Base-by-base conservation (phyloP, 441 rosid genomes). In the Syzygium syzygioides region DNA sequence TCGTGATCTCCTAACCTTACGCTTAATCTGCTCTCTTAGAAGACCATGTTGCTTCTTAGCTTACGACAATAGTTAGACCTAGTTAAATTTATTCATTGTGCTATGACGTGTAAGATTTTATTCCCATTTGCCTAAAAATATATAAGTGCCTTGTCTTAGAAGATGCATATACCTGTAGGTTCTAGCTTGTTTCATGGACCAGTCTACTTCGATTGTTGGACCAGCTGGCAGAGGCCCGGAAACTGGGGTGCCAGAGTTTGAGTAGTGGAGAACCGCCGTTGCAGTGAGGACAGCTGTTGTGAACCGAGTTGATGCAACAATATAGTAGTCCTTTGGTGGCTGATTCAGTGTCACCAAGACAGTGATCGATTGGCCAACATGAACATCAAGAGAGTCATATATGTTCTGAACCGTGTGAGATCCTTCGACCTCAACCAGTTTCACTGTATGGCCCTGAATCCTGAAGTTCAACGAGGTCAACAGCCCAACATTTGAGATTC, bases 111-210 rank as follows among this genome's bases (percentile, higher is more conserved):
- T 60, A 60, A 60, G 23, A 15, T 60, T 60, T 60, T n/a, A 60
- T 26, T 60, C 30, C 7, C 15, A 60, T 60, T 23, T 34, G n/a
- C 12, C 25, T 53, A 12, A 19, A 55, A 25, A 5, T 14, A 26
- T 19, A 34, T 3, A 20, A 17, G 52, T 34, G 41, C 17, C 32
- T 12, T 30, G 23, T 25, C 28, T 12, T 20, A 53, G n/a, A 34
- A 79, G 76, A 14, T 45, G 62, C 34, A 14, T 26, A 55, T 93
- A 97, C 99, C 95, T 95, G 94, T 90, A 95, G 54, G 96, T 95
- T 92, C 99, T 92, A 23, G 99, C 98, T 92, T 97, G 99, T 93
- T 92, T 88, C 97, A 96, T 93, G 55, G 99, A 97, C 96, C 99
- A 94, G 85, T 93, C 92, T 48, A 91, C 86, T 85, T 91, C 93